These are phyloP conservation scores for Wickerhamomyces chaumierensis DNA, from an alignment of 805 yeast genomes.

Conservation along the genomic window DNA sequence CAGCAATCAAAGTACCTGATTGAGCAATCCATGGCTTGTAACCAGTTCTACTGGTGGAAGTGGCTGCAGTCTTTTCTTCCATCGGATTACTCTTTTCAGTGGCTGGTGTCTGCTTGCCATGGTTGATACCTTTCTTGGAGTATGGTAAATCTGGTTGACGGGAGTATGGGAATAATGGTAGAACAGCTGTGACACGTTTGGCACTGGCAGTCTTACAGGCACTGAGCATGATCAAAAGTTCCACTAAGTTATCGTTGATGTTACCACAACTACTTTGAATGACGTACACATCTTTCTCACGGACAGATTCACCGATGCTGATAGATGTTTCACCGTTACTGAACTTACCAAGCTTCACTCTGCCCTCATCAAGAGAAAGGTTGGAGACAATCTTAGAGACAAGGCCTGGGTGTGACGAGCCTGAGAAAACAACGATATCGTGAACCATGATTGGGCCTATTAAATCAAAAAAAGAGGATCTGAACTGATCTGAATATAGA, in stretches of 20 bases:
- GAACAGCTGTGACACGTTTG: slow-evolving; percentile 84
- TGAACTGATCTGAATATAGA: background rate
- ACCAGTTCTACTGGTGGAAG: slow-evolving; percentile 37
- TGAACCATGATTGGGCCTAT: slow-evolving; percentile 34
- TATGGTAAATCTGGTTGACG: slow-evolving; percentile 93
- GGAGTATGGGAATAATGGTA: slow-evolving; percentile 92
- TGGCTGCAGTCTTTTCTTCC: slow-evolving; percentile 5
- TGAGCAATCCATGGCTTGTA: slow-evolving; percentile 95
- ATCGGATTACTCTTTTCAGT: slow-evolving; percentile 10
- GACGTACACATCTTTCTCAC: slow-evolving; percentile 95
- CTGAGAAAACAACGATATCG: slow-evolving; percentile 82
- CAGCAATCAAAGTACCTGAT: slow-evolving; percentile 86
- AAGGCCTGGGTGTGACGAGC: slow-evolving; percentile 77
- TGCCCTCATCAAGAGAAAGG: slow-evolving; percentile 63
- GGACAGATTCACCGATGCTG: slow-evolving; percentile 73
- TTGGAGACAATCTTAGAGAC: slow-evolving; percentile 67
- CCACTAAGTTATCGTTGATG: slow-evolving; percentile 89
- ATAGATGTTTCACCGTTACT: slow-evolving; percentile 94
- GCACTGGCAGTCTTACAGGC: slow-evolving; percentile 99
- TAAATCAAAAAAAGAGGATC: too few species aligned
- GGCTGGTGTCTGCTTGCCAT: slow-evolving; percentile 22
- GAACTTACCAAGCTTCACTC: slow-evolving; percentile 50
- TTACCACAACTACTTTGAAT: slow-evolving; percentile 83
- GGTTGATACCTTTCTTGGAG: slow-evolving; percentile 47
- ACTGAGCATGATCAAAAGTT: slow-evolving; percentile 76